Evolutionary conservation across 495 filamentous ascomycete genomes (phyloP).

Genomic region (Arthonia radiata): DNA sequence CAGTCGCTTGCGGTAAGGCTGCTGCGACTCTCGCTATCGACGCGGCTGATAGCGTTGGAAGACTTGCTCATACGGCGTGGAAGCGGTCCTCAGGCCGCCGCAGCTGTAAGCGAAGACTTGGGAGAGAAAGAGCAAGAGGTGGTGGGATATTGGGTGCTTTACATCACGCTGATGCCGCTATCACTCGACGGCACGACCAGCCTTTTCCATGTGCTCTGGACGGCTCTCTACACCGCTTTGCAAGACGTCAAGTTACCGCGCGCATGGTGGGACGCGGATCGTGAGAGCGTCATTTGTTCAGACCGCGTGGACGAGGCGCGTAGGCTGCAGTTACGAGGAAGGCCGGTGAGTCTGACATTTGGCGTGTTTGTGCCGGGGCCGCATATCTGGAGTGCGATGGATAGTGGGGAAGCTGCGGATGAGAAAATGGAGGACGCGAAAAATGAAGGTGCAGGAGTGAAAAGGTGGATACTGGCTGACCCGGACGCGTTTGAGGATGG

Average conservation of each 20-base stretch:
- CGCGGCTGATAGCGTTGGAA: slow-evolving; percentile 30
- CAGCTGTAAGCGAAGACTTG: too few species aligned
- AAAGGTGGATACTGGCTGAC: slow-evolving; percentile 74
- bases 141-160: slow-evolving; percentile 83
- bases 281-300: slow-evolving; percentile 53
- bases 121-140: slow-evolving; percentile 27
- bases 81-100: too few species aligned
- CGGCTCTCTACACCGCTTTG: slow-evolving; percentile 59
- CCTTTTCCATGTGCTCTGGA: slow-evolving; percentile 75
- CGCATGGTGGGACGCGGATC: slow-evolving; percentile 69
- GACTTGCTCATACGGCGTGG: slow-evolving; percentile 37
- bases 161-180: slow-evolving; percentile 76
- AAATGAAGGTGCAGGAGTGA: too few species aligned
- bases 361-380: too few species aligned
- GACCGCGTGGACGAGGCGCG: slow-evolving; percentile 22
- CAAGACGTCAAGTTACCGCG: slow-evolving; percentile 50
- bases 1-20: slow-evolving; percentile 64
- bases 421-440: slow-evolving; percentile 14
- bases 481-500: slow-evolving; percentile 77
- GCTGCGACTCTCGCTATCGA: slow-evolving; percentile 43
- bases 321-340: slow-evolving; percentile 24
- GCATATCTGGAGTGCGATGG: too few species aligned
- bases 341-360: slow-evolving; percentile 46
- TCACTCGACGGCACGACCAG: slow-evolving; percentile 53
- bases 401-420: slow-evolving; percentile 17